These are phyloP conservation scores for Corniculantispora saksenae DNA, from an alignment of 2,329 filamentous ascomycete species.

Conservation along the genomic window DNA sequence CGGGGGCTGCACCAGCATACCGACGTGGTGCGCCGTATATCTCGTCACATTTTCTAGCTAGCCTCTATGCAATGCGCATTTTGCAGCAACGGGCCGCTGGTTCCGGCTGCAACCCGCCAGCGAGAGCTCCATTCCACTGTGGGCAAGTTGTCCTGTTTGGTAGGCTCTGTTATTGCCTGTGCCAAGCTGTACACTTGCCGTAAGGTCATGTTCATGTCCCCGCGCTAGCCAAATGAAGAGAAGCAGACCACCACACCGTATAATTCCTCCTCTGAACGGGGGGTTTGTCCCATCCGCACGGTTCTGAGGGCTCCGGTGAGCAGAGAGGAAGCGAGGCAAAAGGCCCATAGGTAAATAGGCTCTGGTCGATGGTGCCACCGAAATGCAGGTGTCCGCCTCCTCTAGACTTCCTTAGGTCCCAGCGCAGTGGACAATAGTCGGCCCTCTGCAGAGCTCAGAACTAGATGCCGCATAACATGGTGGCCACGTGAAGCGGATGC, in stretches of 20 bases:
- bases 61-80: conserved; percentile 9
- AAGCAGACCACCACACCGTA: conserved; percentile 6
- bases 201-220: not conserved
- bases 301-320: not conserved
- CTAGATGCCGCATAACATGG: conserved; percentile 1
- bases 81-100: conserved; percentile 14
- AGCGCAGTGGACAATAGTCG: not conserved
- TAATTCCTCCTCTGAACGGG: not conserved
- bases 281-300: not conserved
- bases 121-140: not conserved
- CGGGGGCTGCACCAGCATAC: conserved; percentile 7
- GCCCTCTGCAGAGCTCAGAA: conserved; percentile 1
- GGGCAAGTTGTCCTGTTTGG: conserved; percentile 4
- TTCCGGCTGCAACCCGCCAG: conserved; percentile 8
- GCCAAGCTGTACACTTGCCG: not conserved
- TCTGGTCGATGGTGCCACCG: not conserved
- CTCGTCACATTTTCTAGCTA: conserved; percentile 5
- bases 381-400: not conserved
- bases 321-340: not conserved
- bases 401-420: not conserved
- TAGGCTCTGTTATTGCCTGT: not conserved
- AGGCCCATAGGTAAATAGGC: not conserved
- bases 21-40: conserved; percentile 2
- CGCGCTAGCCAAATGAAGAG: not conserved
- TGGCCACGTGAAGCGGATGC: conserved; percentile 11